phyloP scores from a whole-genome alignment of 257 asterid species.

The Solanum corneliomulleri region DNA sequence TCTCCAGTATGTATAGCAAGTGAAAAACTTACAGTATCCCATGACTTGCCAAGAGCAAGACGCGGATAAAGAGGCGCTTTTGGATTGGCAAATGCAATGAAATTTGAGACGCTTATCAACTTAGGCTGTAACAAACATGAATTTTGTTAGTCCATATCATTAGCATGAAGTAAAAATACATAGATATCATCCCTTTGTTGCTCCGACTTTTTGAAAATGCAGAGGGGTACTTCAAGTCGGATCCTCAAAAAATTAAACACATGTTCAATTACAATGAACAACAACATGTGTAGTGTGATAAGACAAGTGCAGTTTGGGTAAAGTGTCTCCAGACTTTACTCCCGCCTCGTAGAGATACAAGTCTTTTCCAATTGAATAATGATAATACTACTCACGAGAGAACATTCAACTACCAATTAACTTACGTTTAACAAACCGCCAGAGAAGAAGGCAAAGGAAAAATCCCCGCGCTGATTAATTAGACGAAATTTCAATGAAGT shows the following conservation, averaged over 20 bases:
- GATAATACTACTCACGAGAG: background rate
- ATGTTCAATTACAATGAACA: background rate
- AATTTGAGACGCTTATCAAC: conserved; percentile 57
- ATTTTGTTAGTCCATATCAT: background rate
- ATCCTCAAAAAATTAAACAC: background rate
- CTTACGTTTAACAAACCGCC: conserved; percentile 55
- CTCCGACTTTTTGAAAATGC: background rate
- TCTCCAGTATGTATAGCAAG: background rate
- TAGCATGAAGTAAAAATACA: background rate
- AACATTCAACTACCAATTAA: background rate
- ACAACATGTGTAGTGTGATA: background rate
- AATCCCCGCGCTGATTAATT: conserved; percentile 60
- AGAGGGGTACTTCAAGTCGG: background rate
- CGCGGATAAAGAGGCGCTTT: conserved; percentile 93
- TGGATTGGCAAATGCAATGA: conserved; percentile 63
- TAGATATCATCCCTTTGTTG: background rate
- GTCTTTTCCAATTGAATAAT: background rate
- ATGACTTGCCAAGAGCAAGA: conserved; percentile 86
- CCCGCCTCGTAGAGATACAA: background rate
- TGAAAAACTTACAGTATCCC: conserved; percentile 65
- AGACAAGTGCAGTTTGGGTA: no score
- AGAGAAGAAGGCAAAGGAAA: conserved; percentile 58
- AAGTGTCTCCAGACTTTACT: background rate
- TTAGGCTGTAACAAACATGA: conserved; percentile 55
- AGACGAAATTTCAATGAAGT: conserved; percentile 28